Percentiles rank a stretch among this genome's conserved stretches.
phyloP scores from a whole-genome alignment of 306 rosid genomes.

The Inga laurina region DNA sequence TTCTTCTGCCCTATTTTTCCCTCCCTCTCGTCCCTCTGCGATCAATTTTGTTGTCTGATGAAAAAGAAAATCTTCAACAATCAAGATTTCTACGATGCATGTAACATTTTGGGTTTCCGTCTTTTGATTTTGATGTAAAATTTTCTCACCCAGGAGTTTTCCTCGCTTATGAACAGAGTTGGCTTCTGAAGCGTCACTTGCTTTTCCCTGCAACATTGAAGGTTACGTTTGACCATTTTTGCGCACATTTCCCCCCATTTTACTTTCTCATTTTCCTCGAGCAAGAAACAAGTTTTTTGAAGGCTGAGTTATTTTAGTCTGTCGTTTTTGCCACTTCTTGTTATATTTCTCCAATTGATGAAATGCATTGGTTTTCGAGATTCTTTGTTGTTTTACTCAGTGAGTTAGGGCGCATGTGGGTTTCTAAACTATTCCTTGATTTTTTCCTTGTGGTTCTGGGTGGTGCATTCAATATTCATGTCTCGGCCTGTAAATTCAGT shows the following conservation, averaged over 20 bases:
- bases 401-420: neutral
- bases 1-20: conserved; percentile 13
- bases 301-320: neutral
- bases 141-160: neutral
- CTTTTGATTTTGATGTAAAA: neutral
- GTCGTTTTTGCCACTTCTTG: neutral
- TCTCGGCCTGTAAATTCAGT: neutral
- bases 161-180: neutral
- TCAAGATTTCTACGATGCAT: neutral
- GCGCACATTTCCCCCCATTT: neutral
- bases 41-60: neutral
- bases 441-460: conserved; percentile 13
- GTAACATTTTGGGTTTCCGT: neutral
- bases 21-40: conserved; percentile 4
- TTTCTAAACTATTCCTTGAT: neutral
- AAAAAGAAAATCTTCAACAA: neutral
- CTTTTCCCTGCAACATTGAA: neutral
- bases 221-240: conserved; percentile 4
- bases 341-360: neutral
- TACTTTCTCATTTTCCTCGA: neutral
- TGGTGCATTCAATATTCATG: neutral
- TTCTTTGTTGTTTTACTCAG: neutral
- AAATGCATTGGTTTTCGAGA: conserved; percentile 3
- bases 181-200: conserved; percentile 4
- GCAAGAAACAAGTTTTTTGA: neutral